Conservation (phyloP, 306 rosid species). For the Cucumis melo region DNA sequence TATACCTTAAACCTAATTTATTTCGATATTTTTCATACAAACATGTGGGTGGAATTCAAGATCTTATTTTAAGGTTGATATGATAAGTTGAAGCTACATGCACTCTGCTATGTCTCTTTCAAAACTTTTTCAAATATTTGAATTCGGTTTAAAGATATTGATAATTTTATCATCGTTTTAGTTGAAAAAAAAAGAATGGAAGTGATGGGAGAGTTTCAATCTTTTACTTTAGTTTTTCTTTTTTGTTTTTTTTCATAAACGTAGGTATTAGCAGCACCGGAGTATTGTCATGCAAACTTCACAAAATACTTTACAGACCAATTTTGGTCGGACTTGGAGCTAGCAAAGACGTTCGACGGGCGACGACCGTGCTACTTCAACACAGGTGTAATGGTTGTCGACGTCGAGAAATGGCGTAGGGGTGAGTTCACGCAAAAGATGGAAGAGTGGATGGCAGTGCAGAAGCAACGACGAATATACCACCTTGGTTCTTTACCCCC, state of each 20-base stretch:
- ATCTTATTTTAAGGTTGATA: too few relatives aligned
- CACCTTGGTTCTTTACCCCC: slow-evolving; percentile 83
- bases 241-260: neutral
- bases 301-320: slow-evolving; percentile 41
- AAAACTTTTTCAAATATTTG: too few relatives aligned
- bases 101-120: too few relatives aligned
- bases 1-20: too few relatives aligned
- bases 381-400: slow-evolving; percentile 82
- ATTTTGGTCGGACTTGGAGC: slow-evolving; percentile 39
- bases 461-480: slow-evolving; percentile 68
- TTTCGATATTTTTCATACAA: too few relatives aligned
- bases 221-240: too few relatives aligned
- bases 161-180: too few relatives aligned
- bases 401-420: slow-evolving; percentile 56
- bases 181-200: too few relatives aligned
- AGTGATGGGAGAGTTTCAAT: too few relatives aligned
- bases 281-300: slow-evolving; percentile 74
- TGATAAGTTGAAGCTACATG: too few relatives aligned
- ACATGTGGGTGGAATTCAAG: too few relatives aligned
- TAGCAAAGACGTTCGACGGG: slow-evolving; percentile 30
- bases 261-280: slow-evolving; percentile 72
- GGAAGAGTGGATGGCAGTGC: slow-evolving; percentile 76
- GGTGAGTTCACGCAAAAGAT: slow-evolving; percentile 41
- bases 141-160: too few relatives aligned
- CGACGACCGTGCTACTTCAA: slow-evolving; percentile 66